These are phyloP conservation scores for Punica granatum DNA, from an alignment of 345 rosid species.

Conservation along the genomic window DNA sequence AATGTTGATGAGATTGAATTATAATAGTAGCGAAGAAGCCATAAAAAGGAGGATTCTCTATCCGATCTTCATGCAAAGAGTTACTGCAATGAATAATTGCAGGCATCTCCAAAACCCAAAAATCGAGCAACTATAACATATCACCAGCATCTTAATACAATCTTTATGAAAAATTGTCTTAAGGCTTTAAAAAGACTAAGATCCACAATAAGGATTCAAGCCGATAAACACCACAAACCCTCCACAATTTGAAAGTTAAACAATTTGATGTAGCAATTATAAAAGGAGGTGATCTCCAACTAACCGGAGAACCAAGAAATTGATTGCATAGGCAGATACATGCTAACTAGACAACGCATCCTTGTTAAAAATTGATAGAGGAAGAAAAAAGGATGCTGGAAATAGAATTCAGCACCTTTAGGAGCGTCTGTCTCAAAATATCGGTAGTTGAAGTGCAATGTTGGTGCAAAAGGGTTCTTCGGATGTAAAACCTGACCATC, in stretches of 20 bases:
- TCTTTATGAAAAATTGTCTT: no score
- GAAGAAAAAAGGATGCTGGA: background rate
- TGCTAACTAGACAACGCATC: no score
- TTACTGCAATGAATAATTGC: background rate
- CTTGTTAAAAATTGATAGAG: background rate
- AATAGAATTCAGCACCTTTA: constrained; percentile 36
- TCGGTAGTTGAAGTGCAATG: constrained; percentile 75
- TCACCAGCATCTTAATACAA: background rate
- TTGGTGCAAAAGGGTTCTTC: constrained; percentile 92
- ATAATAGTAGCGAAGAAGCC: background rate
- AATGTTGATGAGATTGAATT: background rate
- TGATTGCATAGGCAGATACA: no score
- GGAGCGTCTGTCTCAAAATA: constrained; percentile 85
- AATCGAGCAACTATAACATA: background rate
- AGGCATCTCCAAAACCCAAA: background rate
- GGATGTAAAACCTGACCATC: constrained; percentile 61
- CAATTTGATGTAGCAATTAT: no score
- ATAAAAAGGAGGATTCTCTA: background rate
- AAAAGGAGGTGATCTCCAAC: no score
- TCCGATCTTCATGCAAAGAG: background rate
- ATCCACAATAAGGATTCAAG: background rate
- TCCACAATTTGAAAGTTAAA: no score
- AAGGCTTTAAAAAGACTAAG: background rate
- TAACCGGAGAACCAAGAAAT: no score
- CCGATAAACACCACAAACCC: no score